A percentile compares a stretch with the other conserved stretches of the same genome.
These are phyloP conservation scores for Apiospora arundinis DNA, from an alignment of 2,329 filamentous ascomycete species.

Conservation along the genomic window DNA sequence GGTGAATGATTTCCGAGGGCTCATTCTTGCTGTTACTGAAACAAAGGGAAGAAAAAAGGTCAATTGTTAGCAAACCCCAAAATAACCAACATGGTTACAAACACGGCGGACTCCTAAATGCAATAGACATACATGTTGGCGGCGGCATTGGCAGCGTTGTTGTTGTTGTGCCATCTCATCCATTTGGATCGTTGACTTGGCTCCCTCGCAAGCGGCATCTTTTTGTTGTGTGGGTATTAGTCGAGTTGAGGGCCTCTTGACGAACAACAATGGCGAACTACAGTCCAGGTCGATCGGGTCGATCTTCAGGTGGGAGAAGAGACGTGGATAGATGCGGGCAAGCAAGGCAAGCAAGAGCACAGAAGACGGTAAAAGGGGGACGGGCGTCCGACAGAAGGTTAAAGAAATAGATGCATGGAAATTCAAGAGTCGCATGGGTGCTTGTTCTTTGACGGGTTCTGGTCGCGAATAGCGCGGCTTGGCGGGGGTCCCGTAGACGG, in stretches of 20 bases:
- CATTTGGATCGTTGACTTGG: slow-evolving; percentile 26
- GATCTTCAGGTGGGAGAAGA: slow-evolving; percentile 8
- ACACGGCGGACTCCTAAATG: not conserved
- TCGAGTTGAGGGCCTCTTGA: slow-evolving; percentile 6
- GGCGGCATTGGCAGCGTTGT: not conserved
- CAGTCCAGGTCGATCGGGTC: not conserved
- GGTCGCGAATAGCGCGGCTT: slow-evolving; percentile 15
- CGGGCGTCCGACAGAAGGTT: not conserved
- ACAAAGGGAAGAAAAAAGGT: not conserved
- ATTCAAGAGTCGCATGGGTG: slow-evolving; percentile 7
- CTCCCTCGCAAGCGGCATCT: slow-evolving; percentile 24
- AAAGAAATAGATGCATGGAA: slow-evolving; percentile 6
- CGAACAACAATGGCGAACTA: slow-evolving; percentile 1
- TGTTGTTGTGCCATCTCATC: slow-evolving; percentile 25
- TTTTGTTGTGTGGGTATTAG: slow-evolving; percentile 12
- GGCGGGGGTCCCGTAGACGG: slow-evolving; percentile 9
- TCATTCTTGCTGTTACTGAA: slow-evolving; percentile 17
- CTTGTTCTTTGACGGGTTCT: slow-evolving; percentile 17
- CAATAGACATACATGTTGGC: not conserved
- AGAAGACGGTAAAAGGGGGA: not conserved
- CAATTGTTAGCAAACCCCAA: not conserved
- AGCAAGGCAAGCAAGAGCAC: not conserved
- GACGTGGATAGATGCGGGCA: not conserved
- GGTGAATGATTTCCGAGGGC: slow-evolving; percentile 24
- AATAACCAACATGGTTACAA: not conserved